Conservation (phyloP, 2,329 filamentous ascomycete species). For the Monilinia fructicola region DNA sequence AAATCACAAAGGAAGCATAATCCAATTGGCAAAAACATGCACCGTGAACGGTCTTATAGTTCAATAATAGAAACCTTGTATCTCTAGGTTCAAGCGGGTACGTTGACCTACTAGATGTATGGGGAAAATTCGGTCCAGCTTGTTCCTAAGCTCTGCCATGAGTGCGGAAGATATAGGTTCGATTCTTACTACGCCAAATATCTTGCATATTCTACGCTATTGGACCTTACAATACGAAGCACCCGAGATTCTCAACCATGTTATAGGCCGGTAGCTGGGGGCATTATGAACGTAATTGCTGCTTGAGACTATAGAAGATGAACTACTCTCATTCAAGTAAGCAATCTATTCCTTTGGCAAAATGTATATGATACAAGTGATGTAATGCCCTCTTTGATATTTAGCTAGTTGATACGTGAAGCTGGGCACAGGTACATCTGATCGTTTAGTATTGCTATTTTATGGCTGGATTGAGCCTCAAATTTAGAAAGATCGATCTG, state of each 20-base stretch:
- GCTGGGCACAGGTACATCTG: not conserved
- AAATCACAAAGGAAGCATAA: too few species aligned
- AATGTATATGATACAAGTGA: not conserved
- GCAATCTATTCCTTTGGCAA: not conserved
- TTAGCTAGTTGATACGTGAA: not conserved
- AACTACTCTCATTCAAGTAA: too few species aligned
- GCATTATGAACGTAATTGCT: not conserved
- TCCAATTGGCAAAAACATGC: too few species aligned
- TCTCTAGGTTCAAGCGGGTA: not conserved
- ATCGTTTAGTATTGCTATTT: not conserved
- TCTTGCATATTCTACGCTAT: not conserved
- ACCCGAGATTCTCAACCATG: not conserved
- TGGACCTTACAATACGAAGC: not conserved
- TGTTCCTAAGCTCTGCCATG: not conserved
- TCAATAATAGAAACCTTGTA: not conserved
- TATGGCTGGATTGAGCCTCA: not conserved
- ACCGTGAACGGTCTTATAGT: too few species aligned
- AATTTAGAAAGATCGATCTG: not conserved
- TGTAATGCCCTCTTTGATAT: not conserved
- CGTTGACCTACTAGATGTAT: not conserved
- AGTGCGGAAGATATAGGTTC: not conserved
- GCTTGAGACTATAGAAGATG: not conserved
- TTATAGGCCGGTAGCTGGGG: too few species aligned
- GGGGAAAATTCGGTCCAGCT: accelerated
- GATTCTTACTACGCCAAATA: not conserved